A percentile compares a stretch with the other conserved stretches of the same genome.
Evolutionary conservation across 495 filamentous ascomycete genomes (phyloP).

Genomic region (Xylaria curta): DNA sequence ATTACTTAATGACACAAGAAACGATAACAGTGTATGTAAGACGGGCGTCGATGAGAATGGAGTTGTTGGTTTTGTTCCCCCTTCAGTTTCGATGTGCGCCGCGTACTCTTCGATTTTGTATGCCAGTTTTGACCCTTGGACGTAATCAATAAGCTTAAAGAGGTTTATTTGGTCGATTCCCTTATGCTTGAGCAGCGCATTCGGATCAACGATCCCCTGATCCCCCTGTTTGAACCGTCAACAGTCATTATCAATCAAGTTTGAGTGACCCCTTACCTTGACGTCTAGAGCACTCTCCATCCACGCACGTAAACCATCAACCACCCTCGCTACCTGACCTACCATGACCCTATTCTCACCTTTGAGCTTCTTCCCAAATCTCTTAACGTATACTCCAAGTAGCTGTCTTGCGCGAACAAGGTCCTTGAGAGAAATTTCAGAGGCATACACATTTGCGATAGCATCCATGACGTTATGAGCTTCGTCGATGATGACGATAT

Average conservation of each 20-base stretch:
- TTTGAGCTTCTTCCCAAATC: slow-evolving; percentile 85
- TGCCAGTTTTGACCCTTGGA: slow-evolving; percentile 91
- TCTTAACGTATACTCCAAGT: slow-evolving; percentile 81
- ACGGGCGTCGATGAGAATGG: slow-evolving; percentile 65
- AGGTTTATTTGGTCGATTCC: slow-evolving; percentile 95
- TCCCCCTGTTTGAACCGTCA: slow-evolving; percentile 37
- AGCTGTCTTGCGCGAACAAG: slow-evolving; percentile 73
- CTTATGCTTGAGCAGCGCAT: slow-evolving; percentile 78
- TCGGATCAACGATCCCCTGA: slow-evolving; percentile 67
- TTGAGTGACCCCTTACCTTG: slow-evolving; percentile 42
- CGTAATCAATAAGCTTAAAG: slow-evolving; percentile 82
- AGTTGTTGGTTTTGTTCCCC: slow-evolving; percentile 31
- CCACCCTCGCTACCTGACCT: slow-evolving; percentile 79
- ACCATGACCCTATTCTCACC: slow-evolving; percentile 94
- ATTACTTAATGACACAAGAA: slow-evolving; percentile 84
- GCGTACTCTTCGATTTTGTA: slow-evolving; percentile 92
- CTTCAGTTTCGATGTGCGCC: slow-evolving; percentile 60
- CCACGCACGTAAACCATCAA: slow-evolving; percentile 76
- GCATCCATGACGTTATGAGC: slow-evolving; percentile 98
- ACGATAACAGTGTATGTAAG: slow-evolving; percentile 82
- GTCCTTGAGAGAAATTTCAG: slow-evolving; percentile 74
- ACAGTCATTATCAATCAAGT: neutral
- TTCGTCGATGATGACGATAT: slow-evolving; percentile 93
- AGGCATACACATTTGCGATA: slow-evolving; percentile 84
- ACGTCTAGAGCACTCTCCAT: slow-evolving; percentile 57